Base-by-base conservation (phyloP, 108 stramenopile species). In the Nitzschia putrida region DNA sequence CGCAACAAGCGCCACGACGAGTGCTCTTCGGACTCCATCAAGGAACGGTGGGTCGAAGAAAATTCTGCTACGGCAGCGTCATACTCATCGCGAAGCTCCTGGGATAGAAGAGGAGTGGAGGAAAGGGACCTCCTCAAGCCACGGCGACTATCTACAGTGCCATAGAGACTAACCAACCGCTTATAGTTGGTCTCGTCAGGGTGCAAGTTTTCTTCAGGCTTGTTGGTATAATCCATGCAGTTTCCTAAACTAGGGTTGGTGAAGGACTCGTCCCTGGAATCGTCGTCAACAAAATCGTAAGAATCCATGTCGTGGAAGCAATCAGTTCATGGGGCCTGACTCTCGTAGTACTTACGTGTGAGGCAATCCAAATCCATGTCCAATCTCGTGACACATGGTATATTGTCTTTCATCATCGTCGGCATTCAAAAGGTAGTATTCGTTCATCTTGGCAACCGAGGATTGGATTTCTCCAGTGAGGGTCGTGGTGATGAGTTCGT, bases 201-300 rank as follows among this genome's bases (percentile, higher is more conserved):
- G 0, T 64, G 61, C 10, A 83, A n/a, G 61, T 92, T 92, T 34
- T 82, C 56, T 26, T 64, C 66, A 0, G 82, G 84, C 7, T 56
- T 57, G 26, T 77, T 80, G 26, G 92, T 88, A 49, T 93, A 93
- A 69, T 93, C 92, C 61, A 93, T 57, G 49, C 92, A 93, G 29
- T 87, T 79, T 43, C 89, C 89, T 21, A 78, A 64, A 59, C 85
- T 77, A 2, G 61, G 9, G 53, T 92, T 92, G 72, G 79, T 74
- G 24, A 86, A 83, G 45, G 78, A 83, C 65, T 93, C 91, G 29
- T 59, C 58, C 3, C 58, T 59, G 26, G 9, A 16, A 37, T 34
- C 4, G 29, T 34, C 29, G 29, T 3, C 29, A 34, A 34, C 29
- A 34, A 34, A 34, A 1, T 34, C 4, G 29, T 34, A 34, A 34